Conservation (phyloP, 768 basidiomycete genomes). For the Mycena metata region DNA sequence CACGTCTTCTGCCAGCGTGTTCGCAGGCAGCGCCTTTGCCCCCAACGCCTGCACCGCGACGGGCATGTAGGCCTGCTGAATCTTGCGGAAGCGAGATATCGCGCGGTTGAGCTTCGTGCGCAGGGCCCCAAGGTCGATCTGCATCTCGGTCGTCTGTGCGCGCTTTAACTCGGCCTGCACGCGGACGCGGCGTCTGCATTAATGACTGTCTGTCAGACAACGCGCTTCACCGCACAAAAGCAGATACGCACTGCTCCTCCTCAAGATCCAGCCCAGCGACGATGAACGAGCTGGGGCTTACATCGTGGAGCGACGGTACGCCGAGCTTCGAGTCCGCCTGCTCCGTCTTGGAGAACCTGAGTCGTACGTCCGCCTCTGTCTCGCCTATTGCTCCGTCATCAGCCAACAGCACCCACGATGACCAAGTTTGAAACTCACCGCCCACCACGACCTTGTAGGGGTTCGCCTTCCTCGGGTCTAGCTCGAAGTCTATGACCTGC, state of each 20-base stretch:
- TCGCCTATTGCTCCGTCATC: neutral
- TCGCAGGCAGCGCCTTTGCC: too few relatives aligned
- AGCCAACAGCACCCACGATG: too few relatives aligned
- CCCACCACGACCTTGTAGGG: too few relatives aligned
- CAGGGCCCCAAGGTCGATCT: neutral
- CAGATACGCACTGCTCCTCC: conserved; percentile 14
- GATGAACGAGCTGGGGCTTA: neutral
- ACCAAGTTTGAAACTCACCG: neutral
- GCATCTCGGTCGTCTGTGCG: too few relatives aligned
- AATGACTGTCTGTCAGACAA: too few relatives aligned
- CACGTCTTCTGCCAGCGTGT: neutral
- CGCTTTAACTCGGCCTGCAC: conserved; percentile 17
- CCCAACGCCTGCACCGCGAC: neutral
- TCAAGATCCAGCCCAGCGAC: neutral
- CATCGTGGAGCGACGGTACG: neutral
- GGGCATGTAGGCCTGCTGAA: conserved; percentile 15
- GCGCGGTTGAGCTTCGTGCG: conserved; percentile 7
- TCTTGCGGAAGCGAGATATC: conserved; percentile 2
- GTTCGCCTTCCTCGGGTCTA: too few relatives aligned
- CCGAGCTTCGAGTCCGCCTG: neutral
- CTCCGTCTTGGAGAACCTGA: neutral
- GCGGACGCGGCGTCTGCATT: conserved; percentile 18
- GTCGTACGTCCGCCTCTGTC: neutral
- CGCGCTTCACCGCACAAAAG: too few relatives aligned
- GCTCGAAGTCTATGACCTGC: neutral